Base-by-base conservation (phyloP, 768 basidiomycete genomes). In the Boletus pseudopeckii region DNA sequence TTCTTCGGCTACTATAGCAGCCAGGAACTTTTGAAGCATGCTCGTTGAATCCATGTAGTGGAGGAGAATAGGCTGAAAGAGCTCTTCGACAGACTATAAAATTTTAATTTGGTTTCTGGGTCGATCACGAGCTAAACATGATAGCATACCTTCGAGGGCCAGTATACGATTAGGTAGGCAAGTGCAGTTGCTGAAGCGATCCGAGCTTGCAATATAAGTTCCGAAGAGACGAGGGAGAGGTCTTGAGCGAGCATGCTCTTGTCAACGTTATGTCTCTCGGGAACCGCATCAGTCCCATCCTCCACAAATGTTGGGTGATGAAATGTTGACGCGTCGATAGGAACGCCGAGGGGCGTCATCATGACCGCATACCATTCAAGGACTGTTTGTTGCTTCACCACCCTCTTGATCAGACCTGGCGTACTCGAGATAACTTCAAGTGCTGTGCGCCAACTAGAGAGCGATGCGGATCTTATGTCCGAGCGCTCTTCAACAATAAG, bases 211-310 rank as follows among this genome's bases (percentile, higher is more conserved):
- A 95, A 67, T 36, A 92, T 83, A 5, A 83, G 72, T 62, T 97
- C 93, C 22, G 80, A 72, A 7, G 86, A 76, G 32, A 98, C 80
- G 36, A 99, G 76, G 1, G 91, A 84, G 40, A 93, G 74, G 67
- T 99, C 97, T 65, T 98, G 95, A 5, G 81, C 77, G 22, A 98
- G 77, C 86, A 98, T 93, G 54, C 88, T 89, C 77, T 93, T 98
- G 75, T 99, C 97, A 32, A 98, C 92, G 62, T 97, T 94, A 67
- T 98, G 92, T 43, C 85, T 80, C 67, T 92, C 88, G 0, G 77
- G 73, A 18, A 28, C 41, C 2, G 73, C 69, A 22, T 76, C 74
- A 7, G 71, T 69, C 10, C 78, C 80, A 50, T 80, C 75, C 15
- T 73, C 71, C 1, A 76, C 65, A n/a, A 80, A 68, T 4, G 77